Conservation (phyloP, 2,329 filamentous ascomycete genomes). For the Claviceps maximensis region DNA sequence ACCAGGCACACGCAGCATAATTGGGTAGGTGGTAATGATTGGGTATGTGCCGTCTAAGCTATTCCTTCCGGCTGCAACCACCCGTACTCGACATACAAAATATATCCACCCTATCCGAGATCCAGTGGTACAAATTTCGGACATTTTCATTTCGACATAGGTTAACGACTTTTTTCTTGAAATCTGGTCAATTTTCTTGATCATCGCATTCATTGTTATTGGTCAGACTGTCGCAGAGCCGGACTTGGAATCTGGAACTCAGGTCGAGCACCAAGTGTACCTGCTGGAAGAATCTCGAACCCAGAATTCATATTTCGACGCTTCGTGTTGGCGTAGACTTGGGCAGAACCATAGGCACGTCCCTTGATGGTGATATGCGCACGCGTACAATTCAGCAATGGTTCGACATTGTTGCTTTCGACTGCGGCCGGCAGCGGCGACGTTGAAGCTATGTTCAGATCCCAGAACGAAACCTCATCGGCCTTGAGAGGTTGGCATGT, state of each 20-base stretch:
- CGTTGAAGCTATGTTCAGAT: neutral
- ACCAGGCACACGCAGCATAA: neutral
- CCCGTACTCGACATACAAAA: neutral
- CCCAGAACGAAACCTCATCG: neutral
- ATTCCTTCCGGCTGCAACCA: neutral
- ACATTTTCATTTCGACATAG: neutral
- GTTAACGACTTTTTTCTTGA: neutral
- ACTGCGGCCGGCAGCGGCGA: neutral
- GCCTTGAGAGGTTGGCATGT: neutral
- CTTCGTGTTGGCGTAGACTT: conserved; percentile 6
- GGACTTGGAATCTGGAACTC: conserved; percentile 1
- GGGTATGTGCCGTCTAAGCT: neutral
- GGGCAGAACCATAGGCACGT: conserved; percentile 5
- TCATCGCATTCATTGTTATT: neutral
- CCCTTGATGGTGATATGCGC: neutral
- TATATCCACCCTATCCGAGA: conserved; percentile 1
- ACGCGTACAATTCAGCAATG: neutral
- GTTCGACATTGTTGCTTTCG: neutral
- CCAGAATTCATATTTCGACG: conserved; percentile 3
- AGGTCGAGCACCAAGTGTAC: conserved; percentile 3
- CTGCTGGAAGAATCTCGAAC: conserved; percentile 8
- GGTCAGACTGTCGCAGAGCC: neutral
- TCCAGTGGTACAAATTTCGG: neutral
- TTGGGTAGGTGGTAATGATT: neutral
- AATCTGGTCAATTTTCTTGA: neutral